A percentile compares a stretch with the other conserved stretches of the same genome.
Evolutionary conservation across 2,329 filamentous ascomycete genomes (phyloP).

Genomic region (Microcyclospora pomicola): DNA sequence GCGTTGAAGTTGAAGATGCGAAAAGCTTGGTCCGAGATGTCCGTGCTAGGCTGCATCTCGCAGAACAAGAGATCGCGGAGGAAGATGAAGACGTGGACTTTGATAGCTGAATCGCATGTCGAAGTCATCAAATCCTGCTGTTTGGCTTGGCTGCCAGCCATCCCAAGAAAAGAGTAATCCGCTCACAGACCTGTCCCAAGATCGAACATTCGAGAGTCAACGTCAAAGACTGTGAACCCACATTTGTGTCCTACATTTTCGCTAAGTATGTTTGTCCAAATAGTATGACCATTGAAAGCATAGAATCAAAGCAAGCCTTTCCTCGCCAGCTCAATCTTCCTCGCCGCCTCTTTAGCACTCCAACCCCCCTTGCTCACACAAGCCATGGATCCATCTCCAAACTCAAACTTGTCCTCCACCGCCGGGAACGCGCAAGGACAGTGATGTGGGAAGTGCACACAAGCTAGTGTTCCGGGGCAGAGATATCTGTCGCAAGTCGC

Average conservation of each 20-base stretch:
- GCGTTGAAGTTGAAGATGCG: conserved; percentile 90
- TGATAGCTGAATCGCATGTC: too few relatives aligned
- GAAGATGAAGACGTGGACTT: too few relatives aligned
- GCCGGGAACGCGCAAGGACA: conserved; percentile 74
- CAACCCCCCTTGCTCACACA: conserved; percentile 66
- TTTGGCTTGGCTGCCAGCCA: too few relatives aligned
- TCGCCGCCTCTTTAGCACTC: conserved; percentile 53
- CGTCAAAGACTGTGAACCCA: too few relatives aligned
- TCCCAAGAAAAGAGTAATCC: too few relatives aligned
- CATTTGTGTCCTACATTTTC: too few relatives aligned
- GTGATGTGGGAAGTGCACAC: conserved; percentile 92
- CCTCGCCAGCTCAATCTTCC: conserved; percentile 66
- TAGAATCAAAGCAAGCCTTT: conserved; percentile 53
- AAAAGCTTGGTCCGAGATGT: conserved; percentile 85
- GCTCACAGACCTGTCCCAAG: too few relatives aligned
- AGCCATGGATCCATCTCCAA: conserved; percentile 58
- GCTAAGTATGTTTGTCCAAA: too few relatives aligned
- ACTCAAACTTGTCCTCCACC: conserved; percentile 52
- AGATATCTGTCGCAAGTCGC: conserved; percentile 88
- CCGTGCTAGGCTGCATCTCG: conserved; percentile 50
- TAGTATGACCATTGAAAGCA: too few relatives aligned
- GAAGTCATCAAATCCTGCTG: too few relatives aligned
- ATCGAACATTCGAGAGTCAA: too few relatives aligned
- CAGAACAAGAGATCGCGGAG: conserved; percentile 2
- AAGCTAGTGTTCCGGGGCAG: conserved; percentile 85